These are phyloP conservation scores for Syzygium oleosum DNA, from an alignment of 345 rosid genomes.

Conservation along the genomic window DNA sequence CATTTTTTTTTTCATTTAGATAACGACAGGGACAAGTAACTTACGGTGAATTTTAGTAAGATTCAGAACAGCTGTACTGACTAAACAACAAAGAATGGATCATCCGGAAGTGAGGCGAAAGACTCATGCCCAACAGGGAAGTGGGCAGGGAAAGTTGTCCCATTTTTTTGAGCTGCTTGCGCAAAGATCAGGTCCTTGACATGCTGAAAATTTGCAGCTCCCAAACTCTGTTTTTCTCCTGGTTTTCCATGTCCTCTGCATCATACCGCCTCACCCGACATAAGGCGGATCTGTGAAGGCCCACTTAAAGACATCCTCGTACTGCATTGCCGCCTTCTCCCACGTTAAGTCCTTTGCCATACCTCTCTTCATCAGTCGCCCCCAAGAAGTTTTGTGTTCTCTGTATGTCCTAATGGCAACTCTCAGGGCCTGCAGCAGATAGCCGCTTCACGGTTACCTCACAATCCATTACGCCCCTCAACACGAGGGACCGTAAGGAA, in stretches of 20 bases:
- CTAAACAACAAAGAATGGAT: not conserved
- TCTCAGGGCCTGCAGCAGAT: slow-evolving; percentile 47
- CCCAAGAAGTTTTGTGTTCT: slow-evolving; percentile 70
- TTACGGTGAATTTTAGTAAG: not conserved
- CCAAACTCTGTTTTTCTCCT: not conserved
- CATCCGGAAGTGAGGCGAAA: not conserved
- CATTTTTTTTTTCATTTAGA: not conserved
- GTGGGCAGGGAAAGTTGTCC: not conserved
- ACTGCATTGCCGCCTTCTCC: slow-evolving; percentile 82
- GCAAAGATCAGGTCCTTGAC: not conserved
- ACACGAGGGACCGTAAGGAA: not conserved
- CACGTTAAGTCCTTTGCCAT: slow-evolving; percentile 63
- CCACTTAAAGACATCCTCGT: slow-evolving; percentile 88
- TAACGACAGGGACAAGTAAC: not conserved
- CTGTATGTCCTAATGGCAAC: slow-evolving; percentile 56
- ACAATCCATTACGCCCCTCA: not conserved
- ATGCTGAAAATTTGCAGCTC: not conserved
- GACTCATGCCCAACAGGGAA: not conserved
- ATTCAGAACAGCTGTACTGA: not conserved
- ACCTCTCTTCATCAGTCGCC: slow-evolving; percentile 72
- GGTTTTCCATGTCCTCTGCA: not conserved
- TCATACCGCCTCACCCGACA: slow-evolving; percentile 14
- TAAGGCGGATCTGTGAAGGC: slow-evolving; percentile 71
- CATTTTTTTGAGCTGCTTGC: not conserved
- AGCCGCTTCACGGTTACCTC: not conserved